Percentiles rank a stretch among this genome's conserved stretches.
These are phyloP conservation scores for Plantago major DNA, from an alignment of 257 asterid genomes.

Conservation along the genomic window DNA sequence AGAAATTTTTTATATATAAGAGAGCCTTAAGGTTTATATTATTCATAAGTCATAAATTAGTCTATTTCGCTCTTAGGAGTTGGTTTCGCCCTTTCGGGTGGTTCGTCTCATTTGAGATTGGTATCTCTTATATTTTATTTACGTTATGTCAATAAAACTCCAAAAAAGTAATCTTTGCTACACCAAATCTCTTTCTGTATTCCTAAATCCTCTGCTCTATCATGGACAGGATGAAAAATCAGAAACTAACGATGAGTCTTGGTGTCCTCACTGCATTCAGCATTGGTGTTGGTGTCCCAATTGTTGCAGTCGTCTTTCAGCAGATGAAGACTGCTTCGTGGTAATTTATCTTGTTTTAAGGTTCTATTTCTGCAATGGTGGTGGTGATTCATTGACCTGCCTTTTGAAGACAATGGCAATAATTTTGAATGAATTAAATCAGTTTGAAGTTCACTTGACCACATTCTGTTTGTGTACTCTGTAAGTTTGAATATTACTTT, in stretches of 20 bases:
- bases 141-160: too few species aligned
- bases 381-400: conserved; percentile 19
- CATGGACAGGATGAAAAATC: conserved; percentile 52
- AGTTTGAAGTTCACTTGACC: background rate
- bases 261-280: conserved; percentile 40
- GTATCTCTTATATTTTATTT: too few species aligned
- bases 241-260: conserved; percentile 49
- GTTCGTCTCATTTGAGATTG: too few species aligned
- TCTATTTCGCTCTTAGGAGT: too few species aligned
- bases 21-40: too few species aligned
- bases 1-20: too few species aligned
- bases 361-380: conserved; percentile 24
- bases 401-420: conserved; percentile 6
- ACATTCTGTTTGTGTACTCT: background rate
- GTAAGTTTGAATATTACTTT: conserved; percentile 5
- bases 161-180: too few species aligned
- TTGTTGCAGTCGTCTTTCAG: conserved; percentile 72
- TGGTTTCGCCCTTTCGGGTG: too few species aligned
- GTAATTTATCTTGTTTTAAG: conserved; percentile 24
- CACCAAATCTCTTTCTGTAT: too few species aligned
- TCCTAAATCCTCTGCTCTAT: too few species aligned
- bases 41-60: too few species aligned
- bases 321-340: conserved; percentile 76
- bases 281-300: conserved; percentile 45
- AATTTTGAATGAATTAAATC: background rate